Evolutionary conservation across 177 flowering plant species (phyloP).

Genomic region (Vitis hybrid): DNA sequence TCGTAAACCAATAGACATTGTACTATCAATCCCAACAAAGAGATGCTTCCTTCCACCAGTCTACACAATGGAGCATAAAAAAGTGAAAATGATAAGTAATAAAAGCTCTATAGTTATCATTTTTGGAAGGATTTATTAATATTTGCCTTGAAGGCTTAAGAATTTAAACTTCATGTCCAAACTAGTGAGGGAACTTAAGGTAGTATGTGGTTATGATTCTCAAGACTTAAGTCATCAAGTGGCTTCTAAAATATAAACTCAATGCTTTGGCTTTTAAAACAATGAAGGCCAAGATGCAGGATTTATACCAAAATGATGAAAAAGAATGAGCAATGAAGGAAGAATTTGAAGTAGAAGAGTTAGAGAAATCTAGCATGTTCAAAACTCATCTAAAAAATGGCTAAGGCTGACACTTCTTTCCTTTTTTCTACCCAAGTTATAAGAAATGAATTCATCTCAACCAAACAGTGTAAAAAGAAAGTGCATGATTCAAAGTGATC

Average conservation of each 20-base stretch:
- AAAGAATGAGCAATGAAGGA: neutral
- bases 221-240: neutral
- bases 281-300: neutral
- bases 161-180: neutral
- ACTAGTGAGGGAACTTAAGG: neutral
- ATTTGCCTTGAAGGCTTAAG: too few relatives aligned
- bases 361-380: too few relatives aligned
- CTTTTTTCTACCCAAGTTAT: too few relatives aligned
- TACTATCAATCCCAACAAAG: slow-evolving; percentile 89
- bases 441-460: too few relatives aligned
- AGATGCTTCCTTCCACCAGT: slow-evolving; percentile 61
- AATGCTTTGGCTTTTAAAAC: neutral
- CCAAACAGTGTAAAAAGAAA: too few relatives aligned
- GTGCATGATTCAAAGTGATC: neutral
- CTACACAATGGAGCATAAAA: slow-evolving; percentile 41
- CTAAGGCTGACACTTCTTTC: too few relatives aligned
- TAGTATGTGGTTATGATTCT: neutral
- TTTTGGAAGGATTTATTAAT: neutral
- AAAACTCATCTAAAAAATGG: too few relatives aligned
- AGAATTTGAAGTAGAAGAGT: neutral
- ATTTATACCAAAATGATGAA: neutral
- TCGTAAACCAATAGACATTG: slow-evolving; percentile 69
- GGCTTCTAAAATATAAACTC: neutral
- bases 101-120: slow-evolving; percentile 8
- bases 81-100: neutral